Conservation (phyloP, 352 stramenopile species). For the Phytophthora melonis region DNA sequence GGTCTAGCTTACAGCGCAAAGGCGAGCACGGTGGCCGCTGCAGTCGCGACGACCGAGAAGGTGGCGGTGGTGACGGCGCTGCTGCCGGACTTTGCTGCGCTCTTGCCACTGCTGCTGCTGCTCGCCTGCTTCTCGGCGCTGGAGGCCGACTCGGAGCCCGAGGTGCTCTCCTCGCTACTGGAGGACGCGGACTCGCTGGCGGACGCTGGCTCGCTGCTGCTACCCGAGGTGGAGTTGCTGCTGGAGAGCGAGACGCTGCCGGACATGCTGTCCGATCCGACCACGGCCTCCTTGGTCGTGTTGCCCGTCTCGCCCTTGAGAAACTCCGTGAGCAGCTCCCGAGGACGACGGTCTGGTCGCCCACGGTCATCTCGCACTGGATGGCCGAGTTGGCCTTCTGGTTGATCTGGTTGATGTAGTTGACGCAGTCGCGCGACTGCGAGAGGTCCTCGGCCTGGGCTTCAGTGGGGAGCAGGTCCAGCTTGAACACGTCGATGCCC, state of each 20-base stretch:
- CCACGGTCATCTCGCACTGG: constrained; percentile 57
- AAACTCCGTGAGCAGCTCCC: constrained; percentile 55
- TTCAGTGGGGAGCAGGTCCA: constrained; percentile 51
- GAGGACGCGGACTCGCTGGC: constrained; percentile 8
- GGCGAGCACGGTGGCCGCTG: constrained; percentile 22
- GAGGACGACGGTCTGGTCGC: constrained; percentile 49
- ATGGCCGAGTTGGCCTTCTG: constrained; percentile 63
- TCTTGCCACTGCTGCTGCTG: constrained; percentile 17
- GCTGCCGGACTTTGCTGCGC: constrained; percentile 8
- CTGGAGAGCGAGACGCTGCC: constrained; percentile 29
- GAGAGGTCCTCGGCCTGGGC: constrained; percentile 54
- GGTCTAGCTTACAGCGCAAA: constrained; percentile 36
- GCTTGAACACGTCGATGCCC: constrained; percentile 60
- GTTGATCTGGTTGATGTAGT: constrained; percentile 79
- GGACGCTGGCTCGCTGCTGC: constrained; percentile 19
- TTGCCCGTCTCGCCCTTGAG: constrained; percentile 71
- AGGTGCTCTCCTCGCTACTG: background rate
- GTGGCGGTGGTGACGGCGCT: constrained; percentile 19
- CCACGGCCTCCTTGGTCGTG: constrained; percentile 45
- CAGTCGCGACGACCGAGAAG: constrained; percentile 23
- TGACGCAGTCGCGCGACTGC: constrained; percentile 62
- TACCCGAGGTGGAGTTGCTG: constrained; percentile 17
- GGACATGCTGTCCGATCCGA: constrained; percentile 40
- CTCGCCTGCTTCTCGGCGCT: constrained; percentile 15
- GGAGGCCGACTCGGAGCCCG: constrained; percentile 11